A percentile compares a stretch with the other conserved stretches of the same genome.
These are phyloP conservation scores for Capsicum baccatum DNA, from an alignment of 257 asterid species.

Conservation along the genomic window DNA sequence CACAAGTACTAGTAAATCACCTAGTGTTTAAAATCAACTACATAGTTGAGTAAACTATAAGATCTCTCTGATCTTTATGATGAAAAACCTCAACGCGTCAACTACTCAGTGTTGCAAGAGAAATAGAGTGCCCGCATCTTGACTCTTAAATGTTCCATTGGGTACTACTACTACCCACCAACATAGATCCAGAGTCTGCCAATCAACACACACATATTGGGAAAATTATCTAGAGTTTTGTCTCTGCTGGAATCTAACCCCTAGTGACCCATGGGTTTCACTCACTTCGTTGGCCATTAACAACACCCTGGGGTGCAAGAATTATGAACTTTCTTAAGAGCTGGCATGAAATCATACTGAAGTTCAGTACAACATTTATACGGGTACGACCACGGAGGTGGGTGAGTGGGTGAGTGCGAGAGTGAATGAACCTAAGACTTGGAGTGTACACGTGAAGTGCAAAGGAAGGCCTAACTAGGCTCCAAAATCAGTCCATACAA, in stretches of 20 bases:
- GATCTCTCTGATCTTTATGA: background rate
- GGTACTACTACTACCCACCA: background rate
- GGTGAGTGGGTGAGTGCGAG: too few species aligned
- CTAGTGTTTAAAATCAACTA: conserved; percentile 12
- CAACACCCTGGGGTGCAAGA: conserved; percentile 1
- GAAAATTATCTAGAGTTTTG: background rate
- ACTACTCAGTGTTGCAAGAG: background rate
- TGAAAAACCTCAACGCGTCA: conserved; percentile 16
- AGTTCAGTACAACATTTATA: background rate
- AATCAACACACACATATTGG: conserved; percentile 10
- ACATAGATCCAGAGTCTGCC: background rate
- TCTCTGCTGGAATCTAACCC: background rate
- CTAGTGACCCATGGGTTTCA: background rate
- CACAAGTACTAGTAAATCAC: background rate
- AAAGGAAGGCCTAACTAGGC: too few species aligned
- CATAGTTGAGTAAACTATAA: background rate
- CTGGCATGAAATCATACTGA: conserved; percentile 10
- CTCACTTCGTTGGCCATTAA: background rate
- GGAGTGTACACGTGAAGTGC: too few species aligned
- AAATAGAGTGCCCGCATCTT: background rate
- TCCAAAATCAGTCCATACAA: too few species aligned
- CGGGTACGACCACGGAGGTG: too few species aligned
- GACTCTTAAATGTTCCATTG: background rate
- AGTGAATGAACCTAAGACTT: too few species aligned
- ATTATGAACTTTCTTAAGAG: background rate